Evolutionary conservation across 1,284 basidiomycete genomes (phyloP), one percentile per base, ranked within the genome.

Genomic region (Apiotrichum gracile): DNA sequence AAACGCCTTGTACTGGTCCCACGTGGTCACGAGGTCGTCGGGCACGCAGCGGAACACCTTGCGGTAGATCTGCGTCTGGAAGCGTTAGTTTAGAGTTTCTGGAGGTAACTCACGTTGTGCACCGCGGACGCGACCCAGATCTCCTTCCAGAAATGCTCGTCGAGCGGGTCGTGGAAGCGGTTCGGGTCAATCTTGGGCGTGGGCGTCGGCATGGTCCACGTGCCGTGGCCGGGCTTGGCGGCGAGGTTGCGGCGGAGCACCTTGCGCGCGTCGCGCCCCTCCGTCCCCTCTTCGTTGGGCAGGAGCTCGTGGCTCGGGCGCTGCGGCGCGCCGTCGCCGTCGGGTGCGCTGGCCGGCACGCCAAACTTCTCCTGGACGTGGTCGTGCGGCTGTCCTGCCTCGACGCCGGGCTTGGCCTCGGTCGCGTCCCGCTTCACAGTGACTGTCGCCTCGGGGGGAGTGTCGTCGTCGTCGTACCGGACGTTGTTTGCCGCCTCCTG

Each of bases 1-100:
- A 57, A 89, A 94, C 56, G 91, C 86, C 69, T 86, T 92, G 77
- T 94, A 94, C 67, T 90, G 87, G 65, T 91, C 91, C 93, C 92
- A 97, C 0, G 91, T 92, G 1, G 86, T 87, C 49, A 96, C 83
- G 16, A 85, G 77, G 70, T 97, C 91, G 69, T 96, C 92, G 5
- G 92, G 92, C 61, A 91, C 79, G 45, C 87, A 86, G 66, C 91
- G 85, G 78, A 97, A 97, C 1, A 96, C 91, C 70, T 88, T 92
- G 52, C 91, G 85, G 76, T 83, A 94, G 58, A 94, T 90, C 70
- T 93, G 88, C 55, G 92, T 97, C 43, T 45, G 21, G 1, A n/a
- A 21, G n/a, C 5, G 42, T 43, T 22, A 43, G 42, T 21, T 1
- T 10, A 29, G 3, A 16, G 4, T 25, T 29, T 8, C 17, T 13